phyloP scores from a whole-genome alignment of 371 early-diverging fungal species.

The Mortierella sp. region DNA sequence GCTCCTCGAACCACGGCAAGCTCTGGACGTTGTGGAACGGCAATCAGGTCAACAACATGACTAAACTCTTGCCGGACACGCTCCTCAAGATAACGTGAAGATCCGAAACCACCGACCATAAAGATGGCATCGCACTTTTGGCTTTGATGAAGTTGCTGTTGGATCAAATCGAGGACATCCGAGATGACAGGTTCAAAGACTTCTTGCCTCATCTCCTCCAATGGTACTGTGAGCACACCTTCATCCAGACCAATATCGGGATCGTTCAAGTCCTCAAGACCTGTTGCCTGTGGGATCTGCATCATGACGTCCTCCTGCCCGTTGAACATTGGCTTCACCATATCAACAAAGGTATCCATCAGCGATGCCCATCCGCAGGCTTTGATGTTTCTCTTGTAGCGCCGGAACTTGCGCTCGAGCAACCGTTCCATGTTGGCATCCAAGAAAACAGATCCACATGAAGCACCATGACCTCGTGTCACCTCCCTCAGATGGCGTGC shows the following conservation, averaged over 20 bases:
- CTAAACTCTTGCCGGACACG: constrained; percentile 53
- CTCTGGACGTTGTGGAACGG: constrained; percentile 49
- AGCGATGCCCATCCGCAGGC: constrained; percentile 66
- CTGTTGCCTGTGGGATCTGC: constrained; percentile 61
- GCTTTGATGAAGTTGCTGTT: constrained; percentile 64
- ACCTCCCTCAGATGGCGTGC: constrained; percentile 58
- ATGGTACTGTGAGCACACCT: constrained; percentile 59
- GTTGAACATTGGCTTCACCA: constrained; percentile 66
- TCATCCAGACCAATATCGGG: constrained; percentile 63
- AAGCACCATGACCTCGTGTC: constrained; percentile 66
- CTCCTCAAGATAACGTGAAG: constrained; percentile 57
- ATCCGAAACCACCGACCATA: constrained; percentile 65
- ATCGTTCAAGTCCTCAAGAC: constrained; percentile 60
- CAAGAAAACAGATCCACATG: constrained; percentile 65
- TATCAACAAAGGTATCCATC: constrained; percentile 65
- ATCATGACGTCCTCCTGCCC: constrained; percentile 62
- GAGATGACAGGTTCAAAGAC: constrained; percentile 74
- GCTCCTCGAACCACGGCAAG: constrained; percentile 55
- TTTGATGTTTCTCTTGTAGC: constrained; percentile 62
- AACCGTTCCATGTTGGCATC: constrained; percentile 67
- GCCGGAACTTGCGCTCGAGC: constrained; percentile 59
- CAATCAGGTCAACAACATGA: constrained; percentile 31
- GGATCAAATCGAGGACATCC: constrained; percentile 64
- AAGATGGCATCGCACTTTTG: constrained; percentile 54
- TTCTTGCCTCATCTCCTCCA: constrained; percentile 53